A percentile compares a stretch with the other conserved stretches of the same genome.
Conservation (phyloP, 441 rosid genomes). For the Hura crepitans region DNA sequence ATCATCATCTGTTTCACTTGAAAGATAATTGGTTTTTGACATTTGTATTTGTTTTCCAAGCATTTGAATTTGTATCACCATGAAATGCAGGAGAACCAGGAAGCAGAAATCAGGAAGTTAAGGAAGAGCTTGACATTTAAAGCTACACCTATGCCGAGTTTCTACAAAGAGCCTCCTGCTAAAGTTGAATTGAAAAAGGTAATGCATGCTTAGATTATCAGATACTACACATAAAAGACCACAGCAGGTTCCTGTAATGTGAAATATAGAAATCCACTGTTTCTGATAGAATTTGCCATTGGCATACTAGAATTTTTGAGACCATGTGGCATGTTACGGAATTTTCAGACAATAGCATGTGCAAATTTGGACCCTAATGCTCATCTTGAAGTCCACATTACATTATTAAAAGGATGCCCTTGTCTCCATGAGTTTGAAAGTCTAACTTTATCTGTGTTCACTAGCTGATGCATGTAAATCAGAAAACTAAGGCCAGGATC, state of each 20-base stretch:
- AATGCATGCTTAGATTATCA: background rate
- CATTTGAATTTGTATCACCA: constrained; percentile 5
- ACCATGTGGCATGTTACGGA: background rate
- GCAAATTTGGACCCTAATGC: background rate
- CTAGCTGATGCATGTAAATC: no score
- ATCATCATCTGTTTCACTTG: constrained; percentile 14
- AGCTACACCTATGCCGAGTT: constrained; percentile 96
- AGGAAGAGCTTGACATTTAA: constrained; percentile 89
- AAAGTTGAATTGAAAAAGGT: constrained; percentile 91
- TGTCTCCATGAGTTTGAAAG: no score
- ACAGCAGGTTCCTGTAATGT: constrained; percentile 4
- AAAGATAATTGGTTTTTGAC: background rate
- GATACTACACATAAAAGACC: background rate
- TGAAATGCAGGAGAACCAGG: constrained; percentile 72
- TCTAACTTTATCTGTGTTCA: no score
- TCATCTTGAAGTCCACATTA: background rate
- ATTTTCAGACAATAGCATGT: background rate
- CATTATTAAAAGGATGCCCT: background rate
- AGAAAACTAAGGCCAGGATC: no score
- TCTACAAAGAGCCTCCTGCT: constrained; percentile 93
- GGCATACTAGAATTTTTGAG: background rate
- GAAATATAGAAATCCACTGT: background rate
- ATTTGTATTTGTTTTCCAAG: background rate
- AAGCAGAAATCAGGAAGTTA: constrained; percentile 83
- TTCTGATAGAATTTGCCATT: background rate